Base-by-base conservation (phyloP, 192 early-diverging fungal genomes). In the Coemansia erecta region DNA sequence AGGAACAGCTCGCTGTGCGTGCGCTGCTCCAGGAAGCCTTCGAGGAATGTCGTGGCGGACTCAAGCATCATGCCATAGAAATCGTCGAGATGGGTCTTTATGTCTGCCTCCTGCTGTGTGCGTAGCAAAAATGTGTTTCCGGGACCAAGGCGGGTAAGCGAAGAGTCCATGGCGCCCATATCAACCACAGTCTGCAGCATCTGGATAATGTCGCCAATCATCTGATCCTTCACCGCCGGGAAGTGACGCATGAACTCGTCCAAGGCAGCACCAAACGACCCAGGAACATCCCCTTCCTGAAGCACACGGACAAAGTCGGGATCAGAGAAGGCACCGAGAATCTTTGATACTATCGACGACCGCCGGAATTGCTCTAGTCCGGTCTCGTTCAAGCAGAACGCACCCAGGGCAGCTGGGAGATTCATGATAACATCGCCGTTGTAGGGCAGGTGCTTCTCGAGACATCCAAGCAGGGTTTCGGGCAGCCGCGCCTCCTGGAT, bases 201-300 rank as follows among this genome's bases (percentile, higher is more conserved):
- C 15, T 56, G 51, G 4, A 87, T 80, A 26, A 97, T 80, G 39
- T 87, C 79, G 6, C 76, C 63, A 72, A 96, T 85, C 28, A 93
- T 82, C n/a, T 67, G 66, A 0, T 83, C 82, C 68, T 92, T 92
- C 35, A 97, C 75, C 1, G 78, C 68, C 5, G 97, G 94, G 59
- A 98, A 95, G 72, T 99, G 97, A 14, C 97, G 87, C 62, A 98
- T 89, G 19, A 99, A 83, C 67, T 99, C 97, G 63, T 99, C 97
- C 71, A 99, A 84, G 0, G 87, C 82, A 23, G 84, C 85, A 26
- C 95, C 97, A 28, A 97, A 77, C 3, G 85, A 71, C n/a, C 89
- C 85, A 1, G 93, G 90, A 22, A 91, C 84, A 42, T 98, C 94
- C 17, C 85, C 85, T 35, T 94, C 94, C 60, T 86, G 82, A 48